Evolutionary conservation across 139 green algal species (phyloP).

Genomic region (Coccomyxa sp.): DNA sequence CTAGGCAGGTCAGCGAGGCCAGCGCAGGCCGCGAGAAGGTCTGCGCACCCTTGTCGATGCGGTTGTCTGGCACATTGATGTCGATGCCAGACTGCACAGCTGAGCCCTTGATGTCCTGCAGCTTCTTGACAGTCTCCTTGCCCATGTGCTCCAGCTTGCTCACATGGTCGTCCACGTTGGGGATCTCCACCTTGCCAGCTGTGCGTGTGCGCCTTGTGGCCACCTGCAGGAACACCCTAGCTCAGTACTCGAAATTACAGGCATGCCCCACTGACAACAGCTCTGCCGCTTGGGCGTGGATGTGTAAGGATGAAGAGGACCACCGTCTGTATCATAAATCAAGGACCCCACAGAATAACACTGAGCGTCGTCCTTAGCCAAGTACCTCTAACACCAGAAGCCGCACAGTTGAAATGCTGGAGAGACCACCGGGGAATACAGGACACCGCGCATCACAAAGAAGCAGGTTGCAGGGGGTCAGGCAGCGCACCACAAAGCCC

Average conservation of each 20-base stretch:
- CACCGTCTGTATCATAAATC: too few species aligned
- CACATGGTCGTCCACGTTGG: constrained; percentile 81
- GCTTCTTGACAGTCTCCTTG: constrained; percentile 88
- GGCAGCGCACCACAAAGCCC: constrained; percentile 67
- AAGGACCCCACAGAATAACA: too few species aligned
- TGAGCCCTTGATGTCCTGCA: constrained; percentile 63
- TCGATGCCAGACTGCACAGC: constrained; percentile 48
- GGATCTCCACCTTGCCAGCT: constrained; percentile 84
- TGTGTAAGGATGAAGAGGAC: too few species aligned
- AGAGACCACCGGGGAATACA: too few species aligned
- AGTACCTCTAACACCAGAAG: neutral
- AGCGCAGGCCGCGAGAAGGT: too few species aligned
- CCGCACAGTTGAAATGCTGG: neutral
- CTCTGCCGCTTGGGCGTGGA: too few species aligned
- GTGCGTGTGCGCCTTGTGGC: constrained; percentile 72
- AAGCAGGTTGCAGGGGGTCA: neutral
- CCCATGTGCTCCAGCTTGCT: constrained; percentile 91
- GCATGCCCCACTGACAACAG: neutral
- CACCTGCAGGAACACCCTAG: too few species aligned
- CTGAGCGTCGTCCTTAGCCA: neutral
- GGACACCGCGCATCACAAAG: too few species aligned
- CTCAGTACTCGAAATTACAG: too few species aligned
- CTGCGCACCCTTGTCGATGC: constrained; percentile 16
- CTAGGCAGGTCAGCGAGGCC: too few species aligned
- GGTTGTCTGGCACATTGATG: constrained; percentile 64